Percentiles rank a stretch among this genome's conserved stretches.
Evolutionary conservation across 495 filamentous ascomycete species (phyloP).

Genomic region (Penicillium steckii): DNA sequence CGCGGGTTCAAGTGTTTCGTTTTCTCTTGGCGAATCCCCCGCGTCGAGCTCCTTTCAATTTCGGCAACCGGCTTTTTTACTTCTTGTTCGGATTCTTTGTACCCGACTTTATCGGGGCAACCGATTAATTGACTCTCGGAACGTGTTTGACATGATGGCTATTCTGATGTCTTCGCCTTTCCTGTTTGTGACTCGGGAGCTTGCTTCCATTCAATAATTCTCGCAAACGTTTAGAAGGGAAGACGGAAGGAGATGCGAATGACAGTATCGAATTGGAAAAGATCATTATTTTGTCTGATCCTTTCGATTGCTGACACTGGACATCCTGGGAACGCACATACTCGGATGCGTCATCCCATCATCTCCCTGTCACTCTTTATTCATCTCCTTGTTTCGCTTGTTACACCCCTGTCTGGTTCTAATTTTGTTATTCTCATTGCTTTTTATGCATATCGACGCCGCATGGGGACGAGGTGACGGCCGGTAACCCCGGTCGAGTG

Average conservation of each 20-base stretch:
- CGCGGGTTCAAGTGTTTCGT: neutral
- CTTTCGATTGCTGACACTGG: conserved; percentile 21
- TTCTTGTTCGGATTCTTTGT: conserved; percentile 17
- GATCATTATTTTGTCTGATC: conserved; percentile 20
- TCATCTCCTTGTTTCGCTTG: neutral
- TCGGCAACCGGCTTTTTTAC: conserved; percentile 13
- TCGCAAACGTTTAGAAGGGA: conserved; percentile 21
- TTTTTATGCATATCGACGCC: conserved; percentile 28
- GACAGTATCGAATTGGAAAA: conserved; percentile 25
- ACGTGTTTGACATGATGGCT: conserved; percentile 39
- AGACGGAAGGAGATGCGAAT: conserved; percentile 40
- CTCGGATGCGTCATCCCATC: conserved; percentile 18
- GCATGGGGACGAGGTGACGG: conserved; percentile 29
- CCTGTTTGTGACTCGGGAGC: conserved; percentile 4
- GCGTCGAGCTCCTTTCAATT: conserved; percentile 9
- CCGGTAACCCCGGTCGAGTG: conserved; percentile 9
- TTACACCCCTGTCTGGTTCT: conserved; percentile 12
- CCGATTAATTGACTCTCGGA: conserved; percentile 29
- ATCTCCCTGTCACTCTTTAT: neutral
- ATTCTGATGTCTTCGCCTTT: conserved; percentile 32
- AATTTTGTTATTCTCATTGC: conserved; percentile 11
- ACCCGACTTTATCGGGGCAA: conserved; percentile 16
- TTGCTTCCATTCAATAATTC: conserved; percentile 1
- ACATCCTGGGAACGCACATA: conserved; percentile 21
- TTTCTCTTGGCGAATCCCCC: conserved; percentile 3